phyloP scores from a whole-genome alignment of 1,139 yeast genomes.

The Torulaspora pretoriensis region DNA sequence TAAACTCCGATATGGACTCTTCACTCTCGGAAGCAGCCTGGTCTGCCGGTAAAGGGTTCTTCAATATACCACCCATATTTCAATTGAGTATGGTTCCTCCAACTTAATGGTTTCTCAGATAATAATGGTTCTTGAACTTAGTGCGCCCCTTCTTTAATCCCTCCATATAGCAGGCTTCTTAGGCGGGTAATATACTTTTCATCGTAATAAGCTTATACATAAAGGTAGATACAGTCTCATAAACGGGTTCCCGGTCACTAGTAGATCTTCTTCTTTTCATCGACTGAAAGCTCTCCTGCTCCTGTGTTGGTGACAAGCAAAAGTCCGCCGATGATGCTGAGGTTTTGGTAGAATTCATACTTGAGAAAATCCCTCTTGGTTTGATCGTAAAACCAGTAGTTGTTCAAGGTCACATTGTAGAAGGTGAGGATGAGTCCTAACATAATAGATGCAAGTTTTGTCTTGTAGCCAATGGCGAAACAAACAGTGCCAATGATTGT shows the following conservation, averaged over 20 bases:
- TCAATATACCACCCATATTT: constrained; percentile 40
- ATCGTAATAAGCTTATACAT: not conserved
- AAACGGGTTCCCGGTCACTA: constrained; percentile 33
- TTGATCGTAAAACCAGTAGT: constrained; percentile 77
- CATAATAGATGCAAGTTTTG: constrained; percentile 80
- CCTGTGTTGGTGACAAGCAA: constrained; percentile 90
- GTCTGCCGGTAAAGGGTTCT: constrained; percentile 36
- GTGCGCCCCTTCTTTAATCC: constrained; percentile 3
- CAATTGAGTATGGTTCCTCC: not conserved
- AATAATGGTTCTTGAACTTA: not conserved
- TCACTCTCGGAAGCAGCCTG: constrained; percentile 21
- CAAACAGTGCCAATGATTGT: constrained; percentile 71
- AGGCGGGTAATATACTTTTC: constrained; percentile 1
- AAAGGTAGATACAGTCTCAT: not conserved
- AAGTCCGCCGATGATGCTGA: constrained; percentile 92
- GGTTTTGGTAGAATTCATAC: constrained; percentile 91
- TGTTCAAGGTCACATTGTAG: constrained; percentile 77
- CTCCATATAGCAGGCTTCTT: not conserved
- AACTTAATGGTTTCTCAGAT: not conserved
- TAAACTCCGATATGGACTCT: constrained; percentile 44
- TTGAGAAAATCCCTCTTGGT: constrained; percentile 81
- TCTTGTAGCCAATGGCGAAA: constrained; percentile 89
- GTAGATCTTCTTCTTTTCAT: constrained; percentile 93
- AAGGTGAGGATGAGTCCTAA: constrained; percentile 69
- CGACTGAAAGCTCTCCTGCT: constrained; percentile 91